Evolutionary conservation across 805 yeast species (phyloP).

Genomic region (Candida glaebosa): DNA sequence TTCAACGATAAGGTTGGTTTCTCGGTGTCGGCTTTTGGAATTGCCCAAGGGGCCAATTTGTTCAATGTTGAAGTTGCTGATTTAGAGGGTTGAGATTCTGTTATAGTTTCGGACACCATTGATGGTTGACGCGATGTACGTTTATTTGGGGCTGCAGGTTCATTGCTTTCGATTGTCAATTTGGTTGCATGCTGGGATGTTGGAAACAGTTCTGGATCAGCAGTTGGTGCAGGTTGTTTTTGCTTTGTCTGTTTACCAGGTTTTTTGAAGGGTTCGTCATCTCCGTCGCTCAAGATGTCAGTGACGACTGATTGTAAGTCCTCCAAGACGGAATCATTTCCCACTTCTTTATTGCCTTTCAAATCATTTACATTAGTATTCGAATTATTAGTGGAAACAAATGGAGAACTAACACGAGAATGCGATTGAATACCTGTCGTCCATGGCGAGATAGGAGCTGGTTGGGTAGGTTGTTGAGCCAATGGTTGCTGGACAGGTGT

Average conservation of each 20-base stretch:
- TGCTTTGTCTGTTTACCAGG: neutral
- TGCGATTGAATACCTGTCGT: slow-evolving; percentile 26
- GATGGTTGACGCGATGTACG: neutral
- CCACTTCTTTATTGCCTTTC: slow-evolving; percentile 4
- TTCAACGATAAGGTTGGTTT: slow-evolving; percentile 45
- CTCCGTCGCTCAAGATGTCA: slow-evolving; percentile 31
- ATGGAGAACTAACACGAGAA: slow-evolving; percentile 41
- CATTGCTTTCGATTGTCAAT: neutral
- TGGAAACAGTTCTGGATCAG: neutral
- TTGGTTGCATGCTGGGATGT: neutral
- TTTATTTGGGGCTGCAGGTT: neutral
- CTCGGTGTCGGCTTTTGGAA: slow-evolving; percentile 14
- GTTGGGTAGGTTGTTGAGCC: slow-evolving; percentile 24
- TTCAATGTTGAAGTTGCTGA: slow-evolving; percentile 13
- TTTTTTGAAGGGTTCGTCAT: slow-evolving; percentile 5
- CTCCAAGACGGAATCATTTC: slow-evolving; percentile 30
- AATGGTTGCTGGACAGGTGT: slow-evolving; percentile 20
- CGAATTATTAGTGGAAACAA: slow-evolving; percentile 22
- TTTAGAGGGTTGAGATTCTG: slow-evolving; percentile 12
- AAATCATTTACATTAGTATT: slow-evolving; percentile 5
- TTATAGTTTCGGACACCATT: slow-evolving; percentile 4
- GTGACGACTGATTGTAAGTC: slow-evolving; percentile 40
- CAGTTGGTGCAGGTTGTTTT: neutral
- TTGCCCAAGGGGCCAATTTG: slow-evolving; percentile 57
- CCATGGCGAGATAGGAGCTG: slow-evolving; percentile 44